Evolutionary conservation across 2,329 filamentous ascomycete genomes (phyloP).

Genomic region (Xylariaceae sp.): DNA sequence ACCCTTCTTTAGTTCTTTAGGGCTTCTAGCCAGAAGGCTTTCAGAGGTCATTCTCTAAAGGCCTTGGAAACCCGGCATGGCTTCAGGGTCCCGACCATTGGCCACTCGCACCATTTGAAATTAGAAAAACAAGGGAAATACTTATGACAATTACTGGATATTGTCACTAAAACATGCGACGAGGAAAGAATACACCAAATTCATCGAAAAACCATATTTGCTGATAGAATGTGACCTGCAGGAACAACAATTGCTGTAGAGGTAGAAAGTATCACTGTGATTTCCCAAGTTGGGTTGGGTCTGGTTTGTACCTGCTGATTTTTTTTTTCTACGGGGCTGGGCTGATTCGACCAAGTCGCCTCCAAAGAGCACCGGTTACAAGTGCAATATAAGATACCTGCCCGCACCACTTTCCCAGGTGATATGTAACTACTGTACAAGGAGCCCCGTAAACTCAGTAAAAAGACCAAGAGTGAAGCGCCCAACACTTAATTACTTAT

Average conservation of each 20-base stretch:
- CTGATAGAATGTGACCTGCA: slow-evolving; percentile 17
- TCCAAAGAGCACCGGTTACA: slow-evolving; percentile 13
- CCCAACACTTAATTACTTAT: neutral
- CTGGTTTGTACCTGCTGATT: slow-evolving; percentile 23
- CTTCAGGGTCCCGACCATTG: slow-evolving; percentile 1
- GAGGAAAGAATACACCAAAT: neutral
- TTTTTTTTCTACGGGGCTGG: slow-evolving; percentile 16
- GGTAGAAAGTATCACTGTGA: slow-evolving; percentile 14
- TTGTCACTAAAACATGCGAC: slow-evolving; percentile 2
- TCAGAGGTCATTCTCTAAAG: slow-evolving; percentile 27
- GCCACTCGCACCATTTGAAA: slow-evolving; percentile 12
- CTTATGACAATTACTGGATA: neutral
- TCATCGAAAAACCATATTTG: neutral
- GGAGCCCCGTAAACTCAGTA: slow-evolving; percentile 13
- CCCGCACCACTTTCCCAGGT: slow-evolving; percentile 8
- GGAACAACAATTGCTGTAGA: slow-evolving; percentile 18
- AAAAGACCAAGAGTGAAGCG: neutral
- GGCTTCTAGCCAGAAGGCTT: slow-evolving; percentile 15
- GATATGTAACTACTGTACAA: slow-evolving; percentile 24
- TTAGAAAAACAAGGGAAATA: slow-evolving; percentile 5
- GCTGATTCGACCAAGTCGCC: slow-evolving; percentile 20
- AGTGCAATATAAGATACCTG: neutral
- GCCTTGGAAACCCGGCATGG: slow-evolving; percentile 1
- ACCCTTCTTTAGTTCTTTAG: slow-evolving; percentile 18
- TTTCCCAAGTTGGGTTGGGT: slow-evolving; percentile 24